A percentile compares a stretch with the other conserved stretches of the same genome.
These are phyloP conservation scores for Coffea canephora DNA, from an alignment of 257 asterid species.

Conservation along the genomic window DNA sequence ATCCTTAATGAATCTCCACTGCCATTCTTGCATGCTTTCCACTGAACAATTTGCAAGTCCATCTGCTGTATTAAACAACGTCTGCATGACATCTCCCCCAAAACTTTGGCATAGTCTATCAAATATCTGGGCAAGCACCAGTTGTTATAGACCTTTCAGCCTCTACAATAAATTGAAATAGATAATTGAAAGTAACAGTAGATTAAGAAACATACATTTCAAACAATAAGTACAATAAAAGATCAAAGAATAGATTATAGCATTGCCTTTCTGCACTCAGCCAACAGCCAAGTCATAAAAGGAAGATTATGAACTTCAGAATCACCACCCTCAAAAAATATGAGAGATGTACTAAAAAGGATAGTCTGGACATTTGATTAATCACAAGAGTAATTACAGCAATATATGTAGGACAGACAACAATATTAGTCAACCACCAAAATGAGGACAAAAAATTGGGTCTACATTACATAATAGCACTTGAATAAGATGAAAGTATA, in stretches of 20 bases:
- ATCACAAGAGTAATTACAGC: not conserved
- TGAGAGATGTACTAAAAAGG: not conserved
- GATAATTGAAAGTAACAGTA: not conserved
- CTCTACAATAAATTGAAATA: constrained; percentile 1
- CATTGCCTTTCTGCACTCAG: not conserved
- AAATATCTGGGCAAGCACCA: constrained; percentile 61
- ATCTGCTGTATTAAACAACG: constrained; percentile 82
- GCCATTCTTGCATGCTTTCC: constrained; percentile 53
- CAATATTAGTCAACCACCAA: not conserved
- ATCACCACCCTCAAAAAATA: not conserved
- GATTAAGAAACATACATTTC: not conserved
- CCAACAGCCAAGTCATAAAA: not conserved
- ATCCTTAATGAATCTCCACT: constrained; percentile 73
- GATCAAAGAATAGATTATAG: not conserved
- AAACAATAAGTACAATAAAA: not conserved
- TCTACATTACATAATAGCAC: not conserved
- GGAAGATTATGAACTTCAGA: not conserved
- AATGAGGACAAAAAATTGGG: not conserved
- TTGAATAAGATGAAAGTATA: not conserved
- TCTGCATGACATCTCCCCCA: constrained; percentile 93
- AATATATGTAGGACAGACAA: no score
- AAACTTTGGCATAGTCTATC: constrained; percentile 94
- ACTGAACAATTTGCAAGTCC: constrained; percentile 80
- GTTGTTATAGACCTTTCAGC: constrained; percentile 2
- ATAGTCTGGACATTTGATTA: not conserved